Evolutionary conservation across 2,329 filamentous ascomycete genomes (phyloP).

Genomic region (Trichoderma koningiopsis): DNA sequence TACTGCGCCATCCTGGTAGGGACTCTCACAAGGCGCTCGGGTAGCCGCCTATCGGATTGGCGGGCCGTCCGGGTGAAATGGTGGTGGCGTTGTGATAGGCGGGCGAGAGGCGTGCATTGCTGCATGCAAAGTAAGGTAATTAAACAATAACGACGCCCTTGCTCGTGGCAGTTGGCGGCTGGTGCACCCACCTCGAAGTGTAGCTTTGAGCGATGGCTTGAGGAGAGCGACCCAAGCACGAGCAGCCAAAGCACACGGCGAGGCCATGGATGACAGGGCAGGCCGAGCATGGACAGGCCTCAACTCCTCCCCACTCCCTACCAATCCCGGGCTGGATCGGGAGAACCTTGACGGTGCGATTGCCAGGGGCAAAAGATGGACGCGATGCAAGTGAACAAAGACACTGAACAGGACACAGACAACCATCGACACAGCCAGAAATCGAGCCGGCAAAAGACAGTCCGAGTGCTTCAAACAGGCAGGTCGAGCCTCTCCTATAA

Average conservation of each 20-base stretch:
- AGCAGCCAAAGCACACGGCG: not conserved
- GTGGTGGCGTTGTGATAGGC: not conserved
- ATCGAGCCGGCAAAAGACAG: not conserved
- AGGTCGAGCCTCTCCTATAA: not conserved
- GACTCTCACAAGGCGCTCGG: not conserved
- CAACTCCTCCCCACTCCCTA: not conserved
- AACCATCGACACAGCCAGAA: not conserved
- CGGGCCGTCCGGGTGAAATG: not conserved
- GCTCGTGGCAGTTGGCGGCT: too few species aligned
- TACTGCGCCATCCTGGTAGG: not conserved
- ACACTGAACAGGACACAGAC: not conserved
- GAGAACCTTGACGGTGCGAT: conserved; percentile 5
- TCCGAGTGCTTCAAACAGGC: not conserved
- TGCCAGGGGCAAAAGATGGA: conserved; percentile 4
- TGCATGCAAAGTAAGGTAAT: not conserved
- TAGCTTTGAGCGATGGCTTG: not conserved
- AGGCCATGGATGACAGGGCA: not conserved
- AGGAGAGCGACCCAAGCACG: not conserved
- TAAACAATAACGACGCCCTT: not conserved
- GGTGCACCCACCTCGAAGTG: not conserved
- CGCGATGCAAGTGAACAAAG: not conserved
- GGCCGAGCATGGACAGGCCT: not conserved
- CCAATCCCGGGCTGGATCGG: not conserved
- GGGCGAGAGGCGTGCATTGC: not conserved
- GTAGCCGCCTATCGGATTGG: not conserved